These are phyloP conservation scores for Thielaviopsis populi DNA, from an alignment of 2,329 filamentous ascomycete genomes.

Conservation along the genomic window DNA sequence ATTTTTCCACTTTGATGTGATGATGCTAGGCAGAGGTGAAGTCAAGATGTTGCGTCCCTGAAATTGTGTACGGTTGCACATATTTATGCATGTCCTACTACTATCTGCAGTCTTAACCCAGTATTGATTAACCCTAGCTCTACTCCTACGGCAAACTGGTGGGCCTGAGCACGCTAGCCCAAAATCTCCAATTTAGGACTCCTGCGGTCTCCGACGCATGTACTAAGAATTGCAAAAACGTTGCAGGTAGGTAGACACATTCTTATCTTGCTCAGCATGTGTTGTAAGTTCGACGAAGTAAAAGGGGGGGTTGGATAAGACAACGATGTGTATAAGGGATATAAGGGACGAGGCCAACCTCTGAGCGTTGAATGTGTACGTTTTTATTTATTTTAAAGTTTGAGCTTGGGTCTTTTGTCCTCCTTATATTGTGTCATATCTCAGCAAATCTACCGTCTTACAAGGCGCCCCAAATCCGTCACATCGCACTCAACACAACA, in stretches of 20 bases:
- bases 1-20: neutral
- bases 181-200: neutral
- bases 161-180: too few relatives aligned
- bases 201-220: slow-evolving; percentile 5
- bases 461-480: neutral
- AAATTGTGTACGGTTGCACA: too few relatives aligned
- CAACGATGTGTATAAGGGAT: neutral
- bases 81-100: too few relatives aligned
- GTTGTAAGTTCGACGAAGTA: neutral
- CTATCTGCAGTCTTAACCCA: too few relatives aligned
- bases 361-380: too few relatives aligned
- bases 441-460: neutral
- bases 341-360: neutral
- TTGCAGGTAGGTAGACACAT: neutral
- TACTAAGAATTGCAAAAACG: neutral
- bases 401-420: neutral
- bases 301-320: neutral
- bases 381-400: too few relatives aligned
- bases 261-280: neutral
- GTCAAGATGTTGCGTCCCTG: neutral
- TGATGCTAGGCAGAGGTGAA: neutral
- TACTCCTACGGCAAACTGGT: too few relatives aligned
- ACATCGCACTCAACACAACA: neutral
- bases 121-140: neutral
- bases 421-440: neutral